phyloP scores from a whole-genome alignment of 495 filamentous ascomycete species.

The Neurospora terricola region DNA sequence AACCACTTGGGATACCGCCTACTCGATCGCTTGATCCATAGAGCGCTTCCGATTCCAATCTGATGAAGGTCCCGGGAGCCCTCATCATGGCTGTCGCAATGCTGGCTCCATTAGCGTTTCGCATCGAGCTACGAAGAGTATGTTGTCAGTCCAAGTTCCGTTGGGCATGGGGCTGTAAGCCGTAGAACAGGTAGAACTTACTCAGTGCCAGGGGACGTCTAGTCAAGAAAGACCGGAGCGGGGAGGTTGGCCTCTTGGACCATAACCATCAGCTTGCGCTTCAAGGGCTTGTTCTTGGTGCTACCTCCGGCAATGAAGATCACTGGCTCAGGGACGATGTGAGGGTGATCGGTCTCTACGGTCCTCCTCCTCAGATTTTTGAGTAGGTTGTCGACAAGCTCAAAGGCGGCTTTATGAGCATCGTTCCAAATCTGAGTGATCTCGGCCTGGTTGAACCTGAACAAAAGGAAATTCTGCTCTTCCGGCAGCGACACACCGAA shows the following conservation, averaged over 20 bases:
- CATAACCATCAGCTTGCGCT: background rate
- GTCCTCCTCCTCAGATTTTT: background rate
- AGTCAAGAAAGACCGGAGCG: background rate
- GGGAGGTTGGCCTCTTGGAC: background rate
- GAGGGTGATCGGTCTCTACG: background rate
- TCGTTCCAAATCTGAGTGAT: background rate
- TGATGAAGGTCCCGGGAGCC: background rate
- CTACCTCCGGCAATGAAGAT: background rate
- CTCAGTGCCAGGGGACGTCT: accelerated
- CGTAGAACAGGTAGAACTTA: background rate
- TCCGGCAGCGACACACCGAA: background rate
- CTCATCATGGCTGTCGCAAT: background rate
- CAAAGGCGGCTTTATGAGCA: background rate
- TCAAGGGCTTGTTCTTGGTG: background rate
- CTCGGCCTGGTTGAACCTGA: background rate
- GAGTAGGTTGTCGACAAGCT: background rate
- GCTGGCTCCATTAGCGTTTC: background rate
- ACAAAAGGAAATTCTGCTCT: background rate
- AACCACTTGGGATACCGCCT: background rate
- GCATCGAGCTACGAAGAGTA: background rate
- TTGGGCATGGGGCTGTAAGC: background rate
- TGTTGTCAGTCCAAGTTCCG: background rate
- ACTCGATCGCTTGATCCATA: background rate
- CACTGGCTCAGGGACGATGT: background rate
- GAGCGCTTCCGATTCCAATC: background rate